Percentiles rank a stretch among this genome's conserved stretches.
Evolutionary conservation across 225 moss, liverwort and hornwort genomes (phyloP).

Genomic region (Physcomitrellopsis africana): DNA sequence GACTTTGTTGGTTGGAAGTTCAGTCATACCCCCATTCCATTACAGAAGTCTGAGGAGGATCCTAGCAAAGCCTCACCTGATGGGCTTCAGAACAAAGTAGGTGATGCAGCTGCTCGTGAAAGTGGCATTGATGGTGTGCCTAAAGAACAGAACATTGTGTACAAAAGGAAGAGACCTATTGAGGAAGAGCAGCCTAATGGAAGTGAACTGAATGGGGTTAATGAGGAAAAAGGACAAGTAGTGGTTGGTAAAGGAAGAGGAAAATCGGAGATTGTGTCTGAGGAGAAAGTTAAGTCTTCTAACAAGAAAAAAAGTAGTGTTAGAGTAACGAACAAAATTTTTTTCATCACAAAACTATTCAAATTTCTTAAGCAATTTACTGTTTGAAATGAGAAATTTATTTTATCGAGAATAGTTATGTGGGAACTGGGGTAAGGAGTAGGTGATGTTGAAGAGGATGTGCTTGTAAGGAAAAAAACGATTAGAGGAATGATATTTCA

Average conservation of each 20-base stretch:
- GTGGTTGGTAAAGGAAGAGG: conserved; percentile 2
- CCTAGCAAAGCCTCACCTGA: conserved; percentile 15
- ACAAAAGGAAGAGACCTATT: conserved; percentile 30
- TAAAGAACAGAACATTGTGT: conserved; percentile 13
- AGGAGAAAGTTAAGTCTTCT: neutral
- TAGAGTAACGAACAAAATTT: too few relatives aligned
- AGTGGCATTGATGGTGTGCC: conserved; percentile 12
- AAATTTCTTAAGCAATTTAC: too few relatives aligned
- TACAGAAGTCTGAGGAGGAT: neutral
- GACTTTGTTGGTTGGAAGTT: conserved; percentile 84
- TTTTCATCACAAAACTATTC: too few relatives aligned
- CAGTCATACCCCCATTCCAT: conserved; percentile 21
- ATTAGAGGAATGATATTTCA: too few relatives aligned
- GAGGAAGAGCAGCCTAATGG: neutral
- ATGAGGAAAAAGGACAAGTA: neutral
- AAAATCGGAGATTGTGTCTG: conserved; percentile 2
- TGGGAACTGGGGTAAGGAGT: too few relatives aligned
- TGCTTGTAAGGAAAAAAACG: too few relatives aligned
- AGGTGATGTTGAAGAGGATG: too few relatives aligned
- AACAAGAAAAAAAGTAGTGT: too few relatives aligned
- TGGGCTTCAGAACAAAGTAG: conserved; percentile 14
- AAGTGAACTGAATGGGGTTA: neutral
- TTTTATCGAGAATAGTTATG: too few relatives aligned
- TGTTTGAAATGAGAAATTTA: too few relatives aligned
- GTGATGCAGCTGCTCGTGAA: neutral